Evolutionary conservation across 768 basidiomycete genomes (phyloP).

Genomic region (Termitomyces sp.): DNA sequence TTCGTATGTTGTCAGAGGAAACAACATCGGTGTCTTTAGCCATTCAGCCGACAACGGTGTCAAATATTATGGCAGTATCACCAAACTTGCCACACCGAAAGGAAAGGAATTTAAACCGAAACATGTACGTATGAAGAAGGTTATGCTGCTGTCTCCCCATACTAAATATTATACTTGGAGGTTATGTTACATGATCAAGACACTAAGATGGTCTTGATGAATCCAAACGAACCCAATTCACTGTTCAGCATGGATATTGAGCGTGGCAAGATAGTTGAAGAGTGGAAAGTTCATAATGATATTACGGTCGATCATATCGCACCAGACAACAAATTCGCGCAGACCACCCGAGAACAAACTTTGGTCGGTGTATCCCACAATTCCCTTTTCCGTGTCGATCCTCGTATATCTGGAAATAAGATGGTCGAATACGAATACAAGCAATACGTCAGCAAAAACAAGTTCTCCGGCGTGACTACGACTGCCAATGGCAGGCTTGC

Average conservation of each 20-base stretch:
- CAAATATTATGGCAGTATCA: constrained; percentile 86
- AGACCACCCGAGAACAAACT: constrained; percentile 88
- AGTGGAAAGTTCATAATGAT: constrained; percentile 96
- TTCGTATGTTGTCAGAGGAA: constrained; percentile 90
- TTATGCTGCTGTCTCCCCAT: constrained; percentile 4
- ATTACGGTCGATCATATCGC: constrained; percentile 86
- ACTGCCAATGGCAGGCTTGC: constrained; percentile 86
- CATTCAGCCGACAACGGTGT: constrained; percentile 67
- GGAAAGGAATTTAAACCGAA: constrained; percentile 84
- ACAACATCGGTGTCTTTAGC: constrained; percentile 88
- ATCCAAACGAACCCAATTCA: constrained; percentile 75
- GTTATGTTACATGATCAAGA: constrained; percentile 98
- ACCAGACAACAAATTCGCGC: constrained; percentile 93
- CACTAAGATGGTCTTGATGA: constrained; percentile 90
- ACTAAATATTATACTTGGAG: constrained; percentile 33
- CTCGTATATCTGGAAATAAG: constrained; percentile 88
- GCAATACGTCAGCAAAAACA: constrained; percentile 93
- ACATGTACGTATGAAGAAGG: constrained; percentile 50
- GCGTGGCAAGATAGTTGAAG: constrained; percentile 94
- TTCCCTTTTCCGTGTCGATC: constrained; percentile 96
- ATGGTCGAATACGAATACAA: constrained; percentile 94
- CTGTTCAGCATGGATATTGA: constrained; percentile 92
- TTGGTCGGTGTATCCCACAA: constrained; percentile 92
- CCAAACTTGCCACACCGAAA: constrained; percentile 73
- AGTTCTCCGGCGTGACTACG: constrained; percentile 90